These are phyloP conservation scores for Dactylellina cionopaga DNA, from an alignment of 2,329 filamentous ascomycete genomes.

Conservation along the genomic window DNA sequence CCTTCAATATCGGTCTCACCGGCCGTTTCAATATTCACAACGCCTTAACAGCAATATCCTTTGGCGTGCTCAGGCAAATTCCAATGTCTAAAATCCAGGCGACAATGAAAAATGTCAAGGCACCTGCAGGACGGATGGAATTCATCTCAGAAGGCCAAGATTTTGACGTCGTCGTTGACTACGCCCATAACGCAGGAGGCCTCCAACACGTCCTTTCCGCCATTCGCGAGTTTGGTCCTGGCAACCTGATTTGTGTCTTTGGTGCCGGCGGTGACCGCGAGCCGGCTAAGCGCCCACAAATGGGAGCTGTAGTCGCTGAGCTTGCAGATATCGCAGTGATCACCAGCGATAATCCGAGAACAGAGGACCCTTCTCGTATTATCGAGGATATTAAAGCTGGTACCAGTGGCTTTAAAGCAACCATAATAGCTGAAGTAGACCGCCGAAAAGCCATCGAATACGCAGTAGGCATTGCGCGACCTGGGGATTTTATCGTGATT, in stretches of 20 bases:
- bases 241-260: conserved; percentile 24
- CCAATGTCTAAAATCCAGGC: conserved; percentile 5
- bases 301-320: conserved; percentile 22
- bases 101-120: background rate
- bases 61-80: background rate
- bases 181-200: conserved; percentile 17
- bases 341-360: conserved; percentile 36
- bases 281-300: conserved; percentile 12
- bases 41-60: conserved; percentile 9
- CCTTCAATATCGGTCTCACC: conserved; percentile 17
- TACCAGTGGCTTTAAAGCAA: background rate
- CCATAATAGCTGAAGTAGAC: conserved; percentile 5
- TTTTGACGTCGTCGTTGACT: conserved; percentile 31
- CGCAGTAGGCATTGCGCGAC: conserved; percentile 14
- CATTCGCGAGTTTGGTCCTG: conserved; percentile 2
- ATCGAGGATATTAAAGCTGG: conserved; percentile 18
- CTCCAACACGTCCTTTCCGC: conserved; percentile 19
- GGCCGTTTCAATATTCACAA: conserved; percentile 43
- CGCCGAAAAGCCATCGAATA: conserved; percentile 31
- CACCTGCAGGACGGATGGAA: conserved; percentile 39
- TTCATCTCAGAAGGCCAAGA: conserved; percentile 36
- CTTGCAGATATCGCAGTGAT: conserved; percentile 27
- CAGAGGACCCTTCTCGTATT: conserved; percentile 17
- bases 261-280: conserved; percentile 26
- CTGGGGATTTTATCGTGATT: conserved; percentile 26